phyloP scores from a whole-genome alignment of 2,329 filamentous ascomycete genomes.

The Mycosphaerella arachidis region DNA sequence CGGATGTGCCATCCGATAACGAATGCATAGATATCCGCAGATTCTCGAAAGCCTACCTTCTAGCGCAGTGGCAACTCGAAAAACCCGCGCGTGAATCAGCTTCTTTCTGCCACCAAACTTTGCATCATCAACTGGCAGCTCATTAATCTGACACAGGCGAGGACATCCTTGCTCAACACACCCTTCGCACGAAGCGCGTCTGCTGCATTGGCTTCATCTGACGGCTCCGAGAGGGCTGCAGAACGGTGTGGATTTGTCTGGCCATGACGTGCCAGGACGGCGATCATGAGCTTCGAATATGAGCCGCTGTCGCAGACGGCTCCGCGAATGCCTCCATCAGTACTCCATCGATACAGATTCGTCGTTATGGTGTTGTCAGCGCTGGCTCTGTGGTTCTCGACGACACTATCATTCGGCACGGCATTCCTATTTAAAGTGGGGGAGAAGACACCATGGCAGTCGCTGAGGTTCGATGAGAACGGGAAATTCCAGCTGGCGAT shows the following conservation, averaged over 20 bases:
- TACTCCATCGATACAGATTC: background rate
- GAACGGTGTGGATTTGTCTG: background rate
- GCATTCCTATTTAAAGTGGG: background rate
- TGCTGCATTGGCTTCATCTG: background rate
- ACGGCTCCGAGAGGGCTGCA: background rate
- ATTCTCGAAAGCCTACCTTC: no score
- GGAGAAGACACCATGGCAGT: background rate
- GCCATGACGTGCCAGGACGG: background rate
- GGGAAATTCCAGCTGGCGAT: slow-evolving; percentile 51
- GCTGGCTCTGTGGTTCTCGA: background rate
- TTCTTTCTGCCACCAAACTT: background rate
- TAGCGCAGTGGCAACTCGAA: no score
- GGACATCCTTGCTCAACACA: background rate
- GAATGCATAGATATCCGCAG: no score
- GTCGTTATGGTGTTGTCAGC: background rate
- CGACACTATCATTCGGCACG: background rate
- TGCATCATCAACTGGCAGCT: background rate
- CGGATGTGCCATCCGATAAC: no score
- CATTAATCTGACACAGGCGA: background rate
- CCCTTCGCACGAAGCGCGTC: background rate
- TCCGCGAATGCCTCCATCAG: background rate
- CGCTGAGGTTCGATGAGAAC: slow-evolving; percentile 30
- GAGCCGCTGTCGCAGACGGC: background rate
- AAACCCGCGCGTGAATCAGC: background rate
- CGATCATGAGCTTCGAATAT: background rate